Base-by-base conservation (phyloP, 2,329 filamentous ascomycete species). In the Clonostachys byssicola region DNA sequence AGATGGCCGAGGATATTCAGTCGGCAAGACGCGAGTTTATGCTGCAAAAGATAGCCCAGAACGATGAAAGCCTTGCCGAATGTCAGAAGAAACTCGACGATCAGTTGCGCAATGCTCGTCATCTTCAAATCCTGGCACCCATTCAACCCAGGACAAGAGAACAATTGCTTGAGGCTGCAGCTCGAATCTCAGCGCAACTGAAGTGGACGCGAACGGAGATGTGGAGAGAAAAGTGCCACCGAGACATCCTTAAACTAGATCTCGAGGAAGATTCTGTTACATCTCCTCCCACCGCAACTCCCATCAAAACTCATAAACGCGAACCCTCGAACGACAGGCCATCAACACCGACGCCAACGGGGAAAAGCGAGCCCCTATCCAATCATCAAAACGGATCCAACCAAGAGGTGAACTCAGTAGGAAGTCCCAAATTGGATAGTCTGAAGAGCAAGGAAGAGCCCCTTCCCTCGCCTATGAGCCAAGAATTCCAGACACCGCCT, bases 151-250 rank as follows among this genome's bases (percentile, higher is more conserved):
- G 91, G 66, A 92, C 90, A 0, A 80, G 94, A 50, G 92, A 97
- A 50, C 81, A 90, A 49, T 79, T 97, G 47, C 77, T 96, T n/a
- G 76, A 87, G 53, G 88, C 90, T 16, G 92, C 94, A 17, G 89
- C 86, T 6, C 83, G 87, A 8, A 85, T 95, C 68, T 85, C 92
- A 47, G 90, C 90, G 5, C 91, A 92, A 62, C 71, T 99, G 50
- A 95, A 94, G 63, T 96, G 92, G 92, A 85, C 86, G n/a, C 80
- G 92, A 51, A 86, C 95, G 62, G 90, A 96, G 54, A 94, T 96
- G 17, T 96, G 92, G 90, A 88, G 85, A 46, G 80, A 92, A 57
- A 92, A 83, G 60, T 96, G 92, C 54, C 92, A 99, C 64, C 85
- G 86, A 40, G 92, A 96, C 57, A 92, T 97, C 50, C 71, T 99